phyloP scores from a whole-genome alignment of 2,329 filamentous ascomycete species.

The Aspergillus thermomutatus region DNA sequence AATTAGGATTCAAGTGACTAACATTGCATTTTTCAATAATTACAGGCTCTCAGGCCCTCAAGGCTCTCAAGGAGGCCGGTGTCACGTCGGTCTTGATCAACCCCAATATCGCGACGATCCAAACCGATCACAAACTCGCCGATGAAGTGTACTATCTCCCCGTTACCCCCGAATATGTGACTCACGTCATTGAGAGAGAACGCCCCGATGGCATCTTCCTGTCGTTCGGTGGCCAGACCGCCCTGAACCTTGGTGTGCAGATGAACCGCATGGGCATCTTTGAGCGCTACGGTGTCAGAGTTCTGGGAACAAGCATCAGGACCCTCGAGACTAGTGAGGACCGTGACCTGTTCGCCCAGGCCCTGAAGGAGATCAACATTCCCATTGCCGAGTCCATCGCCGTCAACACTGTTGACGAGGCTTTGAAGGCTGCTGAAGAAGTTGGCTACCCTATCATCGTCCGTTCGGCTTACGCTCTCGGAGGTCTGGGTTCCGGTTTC shows the following conservation, averaged over 20 bases:
- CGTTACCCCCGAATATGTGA: conserved; percentile 95
- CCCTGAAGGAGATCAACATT: conserved; percentile 94
- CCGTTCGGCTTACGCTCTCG: conserved; percentile 91
- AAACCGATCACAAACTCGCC: conserved; percentile 92
- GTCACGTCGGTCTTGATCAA: conserved; percentile 92
- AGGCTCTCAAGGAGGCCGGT: conserved; percentile 93
- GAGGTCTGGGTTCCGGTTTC: conserved; percentile 94
- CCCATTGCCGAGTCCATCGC: conserved; percentile 96
- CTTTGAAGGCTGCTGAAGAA: conserved; percentile 76
- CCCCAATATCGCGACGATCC: conserved; percentile 97
- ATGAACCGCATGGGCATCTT: conserved; percentile 96
- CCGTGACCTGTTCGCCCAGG: conserved; percentile 91
- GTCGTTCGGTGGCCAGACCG: conserved; percentile 95
- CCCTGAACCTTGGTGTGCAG: conserved; percentile 91
- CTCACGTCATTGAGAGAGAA: conserved; percentile 95
- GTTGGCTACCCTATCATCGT: conserved; percentile 98
- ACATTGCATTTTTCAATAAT: conserved; percentile 8
- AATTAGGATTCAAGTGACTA: conserved; percentile 11
- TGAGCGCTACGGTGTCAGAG: conserved; percentile 91
- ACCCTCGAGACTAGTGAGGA: conserved; percentile 95
- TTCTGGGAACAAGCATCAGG: conserved; percentile 90
- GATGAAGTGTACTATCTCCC: conserved; percentile 98
- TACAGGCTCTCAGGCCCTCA: conserved; percentile 88
- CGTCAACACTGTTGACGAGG: conserved; percentile 86
- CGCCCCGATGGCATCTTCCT: conserved; percentile 95